phyloP scores from a whole-genome alignment of 2,329 filamentous ascomycete species.

The Meredithiella fracta region DNA sequence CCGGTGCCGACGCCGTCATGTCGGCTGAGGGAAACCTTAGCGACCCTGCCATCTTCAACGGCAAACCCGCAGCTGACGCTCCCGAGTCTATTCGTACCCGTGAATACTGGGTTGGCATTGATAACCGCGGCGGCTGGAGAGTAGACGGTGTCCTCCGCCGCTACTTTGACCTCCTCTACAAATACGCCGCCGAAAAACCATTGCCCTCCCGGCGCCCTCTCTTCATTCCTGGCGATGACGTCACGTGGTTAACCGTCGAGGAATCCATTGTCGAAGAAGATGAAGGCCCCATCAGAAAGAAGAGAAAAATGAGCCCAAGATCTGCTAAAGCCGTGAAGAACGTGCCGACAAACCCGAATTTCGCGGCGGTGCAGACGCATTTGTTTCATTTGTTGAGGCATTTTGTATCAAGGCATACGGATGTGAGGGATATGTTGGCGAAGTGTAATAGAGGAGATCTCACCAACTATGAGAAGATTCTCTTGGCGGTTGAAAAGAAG shows the following conservation, averaged over 20 bases:
- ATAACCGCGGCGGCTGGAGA: constrained; percentile 70
- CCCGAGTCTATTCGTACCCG: constrained; percentile 42
- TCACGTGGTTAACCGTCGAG: constrained; percentile 27
- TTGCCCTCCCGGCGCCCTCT: constrained; percentile 55
- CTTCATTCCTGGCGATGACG: constrained; percentile 48
- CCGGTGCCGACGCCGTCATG: constrained; percentile 87
- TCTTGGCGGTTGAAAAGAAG: constrained; percentile 57
- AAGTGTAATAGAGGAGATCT: constrained; percentile 53
- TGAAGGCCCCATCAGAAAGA: constrained; percentile 33
- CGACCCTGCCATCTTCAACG: constrained; percentile 66
- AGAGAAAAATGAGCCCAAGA: constrained; percentile 23
- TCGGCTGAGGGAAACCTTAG: constrained; percentile 89
- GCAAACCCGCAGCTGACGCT: not conserved
- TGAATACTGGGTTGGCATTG: constrained; percentile 72
- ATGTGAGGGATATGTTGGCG: constrained; percentile 74
- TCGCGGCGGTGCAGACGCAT: constrained; percentile 73
- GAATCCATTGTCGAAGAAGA: constrained; percentile 18
- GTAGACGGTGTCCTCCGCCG: constrained; percentile 75
- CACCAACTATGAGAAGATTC: constrained; percentile 56
- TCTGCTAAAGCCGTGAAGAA: constrained; percentile 15
- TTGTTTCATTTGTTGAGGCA: constrained; percentile 82
- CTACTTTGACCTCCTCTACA: constrained; percentile 81
- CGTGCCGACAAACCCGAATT: constrained; percentile 32
- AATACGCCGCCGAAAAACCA: constrained; percentile 49
- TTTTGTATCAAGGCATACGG: constrained; percentile 61